Percentiles rank a stretch among this genome's conserved stretches.
Conservation (phyloP, 169 alveolate genomes). For the Cryptosporidium ubiquitum region DNA sequence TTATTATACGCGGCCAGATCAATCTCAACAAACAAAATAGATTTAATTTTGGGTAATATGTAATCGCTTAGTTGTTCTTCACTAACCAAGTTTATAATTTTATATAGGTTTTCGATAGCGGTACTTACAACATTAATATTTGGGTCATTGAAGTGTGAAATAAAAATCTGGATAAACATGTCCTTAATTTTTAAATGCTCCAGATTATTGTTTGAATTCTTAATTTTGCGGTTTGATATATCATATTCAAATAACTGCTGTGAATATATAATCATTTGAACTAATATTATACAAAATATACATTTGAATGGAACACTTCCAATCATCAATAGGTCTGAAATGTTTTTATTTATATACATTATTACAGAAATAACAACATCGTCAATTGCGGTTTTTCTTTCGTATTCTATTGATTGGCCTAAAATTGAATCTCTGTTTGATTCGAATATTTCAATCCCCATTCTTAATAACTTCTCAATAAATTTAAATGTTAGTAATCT, state of each 20-base stretch:
- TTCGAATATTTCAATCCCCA: conserved; percentile 54
- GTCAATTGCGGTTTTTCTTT: conserved; percentile 4
- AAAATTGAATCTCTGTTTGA: background rate
- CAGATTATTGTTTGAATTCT: background rate
- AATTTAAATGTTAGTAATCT: conserved; percentile 1
- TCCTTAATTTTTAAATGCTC: background rate
- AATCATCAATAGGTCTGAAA: background rate
- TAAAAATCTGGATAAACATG: conserved; percentile 9
- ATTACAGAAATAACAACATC: conserved; percentile 17
- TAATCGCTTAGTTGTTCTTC: conserved; percentile 4
- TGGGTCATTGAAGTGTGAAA: conserved; percentile 31
- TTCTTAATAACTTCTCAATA: background rate
- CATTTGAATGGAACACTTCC: conserved; percentile 15
- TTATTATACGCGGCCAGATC: conserved; percentile 6
- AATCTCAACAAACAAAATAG: conserved; percentile 12
- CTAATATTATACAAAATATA: conserved; percentile 14
- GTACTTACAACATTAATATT: conserved; percentile 45
- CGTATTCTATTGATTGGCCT: background rate
- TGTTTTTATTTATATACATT: conserved; percentile 1
- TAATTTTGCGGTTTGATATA: background rate
- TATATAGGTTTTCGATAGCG: conserved; percentile 25
- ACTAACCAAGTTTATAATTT: conserved; percentile 7
- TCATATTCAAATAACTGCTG: conserved; percentile 2
- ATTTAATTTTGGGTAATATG: conserved; percentile 47
- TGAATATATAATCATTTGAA: conserved; percentile 15